Evolutionary conservation across 2,329 filamentous ascomycete species (phyloP).

Genomic region (Periconia sp.): DNA sequence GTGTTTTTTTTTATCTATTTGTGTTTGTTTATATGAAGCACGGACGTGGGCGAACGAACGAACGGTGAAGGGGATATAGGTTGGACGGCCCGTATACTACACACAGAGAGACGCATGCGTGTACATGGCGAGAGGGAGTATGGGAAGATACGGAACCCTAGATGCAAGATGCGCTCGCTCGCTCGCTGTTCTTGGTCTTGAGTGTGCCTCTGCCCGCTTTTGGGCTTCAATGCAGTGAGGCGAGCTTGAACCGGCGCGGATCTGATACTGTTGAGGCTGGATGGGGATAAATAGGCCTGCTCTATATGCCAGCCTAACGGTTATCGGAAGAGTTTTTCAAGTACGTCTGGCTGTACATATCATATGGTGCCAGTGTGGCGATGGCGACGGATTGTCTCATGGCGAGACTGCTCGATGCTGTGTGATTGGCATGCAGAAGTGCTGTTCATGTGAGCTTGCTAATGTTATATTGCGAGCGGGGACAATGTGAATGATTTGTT

Average conservation of each 20-base stretch:
- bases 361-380: too few species aligned
- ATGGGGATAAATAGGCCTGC: not conserved
- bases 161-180: not conserved
- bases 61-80: not conserved
- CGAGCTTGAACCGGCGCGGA: too few species aligned
- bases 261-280: not conserved
- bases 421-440: not conserved
- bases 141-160: too few species aligned
- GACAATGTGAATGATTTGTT: not conserved
- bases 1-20: not conserved
- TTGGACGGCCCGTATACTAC: not conserved
- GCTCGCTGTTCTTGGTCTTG: not conserved
- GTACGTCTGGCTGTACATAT: too few species aligned
- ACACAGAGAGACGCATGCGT: too few species aligned
- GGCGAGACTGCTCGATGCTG: too few species aligned
- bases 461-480: not conserved
- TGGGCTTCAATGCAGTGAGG: not conserved
- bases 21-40: constrained; percentile 10
- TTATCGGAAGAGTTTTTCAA: too few species aligned
- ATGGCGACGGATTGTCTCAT: too few species aligned
- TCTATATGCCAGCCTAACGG: not conserved
- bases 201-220: not conserved
- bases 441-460: not conserved
- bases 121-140: too few species aligned
- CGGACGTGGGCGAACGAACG: not conserved